These are phyloP conservation scores for Termitomyces bulborhizus DNA, from an alignment of 768 basidiomycete genomes.

Conservation along the genomic window DNA sequence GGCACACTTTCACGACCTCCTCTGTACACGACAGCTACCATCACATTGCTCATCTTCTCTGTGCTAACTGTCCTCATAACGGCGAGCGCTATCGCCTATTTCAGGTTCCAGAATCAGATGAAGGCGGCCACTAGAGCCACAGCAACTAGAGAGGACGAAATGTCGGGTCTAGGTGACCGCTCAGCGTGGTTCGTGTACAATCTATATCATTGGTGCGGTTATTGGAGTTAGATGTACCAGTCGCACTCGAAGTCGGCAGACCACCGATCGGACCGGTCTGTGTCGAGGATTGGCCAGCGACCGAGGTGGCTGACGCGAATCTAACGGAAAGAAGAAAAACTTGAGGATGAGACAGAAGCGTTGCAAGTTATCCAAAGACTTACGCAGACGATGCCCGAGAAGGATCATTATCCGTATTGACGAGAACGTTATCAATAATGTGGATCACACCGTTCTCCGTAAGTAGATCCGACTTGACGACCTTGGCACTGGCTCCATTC, in stretches of 20 bases:
- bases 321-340: conserved; percentile 10
- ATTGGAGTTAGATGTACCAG: not conserved
- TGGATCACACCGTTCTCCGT: conserved; percentile 67
- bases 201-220: conserved; percentile 18
- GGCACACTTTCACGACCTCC: conserved; percentile 45
- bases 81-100: conserved; percentile 31
- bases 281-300: conserved; percentile 28
- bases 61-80: conserved; percentile 30
- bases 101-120: conserved; percentile 36
- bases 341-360: not conserved
- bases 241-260: conserved; percentile 2
- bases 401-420: conserved; percentile 35
- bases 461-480: conserved; percentile 55
- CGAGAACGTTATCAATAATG: conserved; percentile 47
- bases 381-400: conserved; percentile 49
- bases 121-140: conserved; percentile 32
- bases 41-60: conserved; percentile 33
- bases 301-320: conserved; percentile 42
- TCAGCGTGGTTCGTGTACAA: conserved; percentile 52
- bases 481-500: conserved; percentile 34
- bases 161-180: conserved; percentile 36
- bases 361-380: conserved; percentile 15
- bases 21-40: conserved; percentile 41
- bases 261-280: conserved; percentile 35
- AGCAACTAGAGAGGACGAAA: conserved; percentile 28